A percentile compares a stretch with the other conserved stretches of the same genome.
These are phyloP conservation scores for Fonsecaea nubica DNA, from an alignment of 2,329 filamentous ascomycete species.

Conservation along the genomic window DNA sequence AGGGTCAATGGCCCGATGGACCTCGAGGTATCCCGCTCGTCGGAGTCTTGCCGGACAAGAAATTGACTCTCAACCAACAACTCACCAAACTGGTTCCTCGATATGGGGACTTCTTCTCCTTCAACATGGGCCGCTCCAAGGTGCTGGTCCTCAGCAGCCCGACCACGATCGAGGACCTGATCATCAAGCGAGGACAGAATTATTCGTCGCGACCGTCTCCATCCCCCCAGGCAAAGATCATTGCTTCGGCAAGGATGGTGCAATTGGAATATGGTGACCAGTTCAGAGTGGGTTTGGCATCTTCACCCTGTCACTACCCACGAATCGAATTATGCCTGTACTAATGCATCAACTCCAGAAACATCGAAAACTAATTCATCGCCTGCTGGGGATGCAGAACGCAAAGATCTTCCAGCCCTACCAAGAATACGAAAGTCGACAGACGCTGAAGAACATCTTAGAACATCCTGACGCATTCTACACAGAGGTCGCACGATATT, in stretches of 20 bases:
- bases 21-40: conserved; percentile 17
- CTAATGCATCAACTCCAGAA: conserved; percentile 3
- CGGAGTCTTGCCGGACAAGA: conserved; percentile 16
- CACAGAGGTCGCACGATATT: conserved; percentile 25
- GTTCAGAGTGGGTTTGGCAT: conserved; percentile 18
- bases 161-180: conserved; percentile 24
- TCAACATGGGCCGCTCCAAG: conserved; percentile 19
- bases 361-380: conserved; percentile 24
- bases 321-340: background rate
- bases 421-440: conserved; percentile 29
- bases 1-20: conserved; percentile 8
- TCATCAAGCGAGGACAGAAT: conserved; percentile 27
- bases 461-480: conserved; percentile 18
- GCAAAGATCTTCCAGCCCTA: conserved; percentile 26
- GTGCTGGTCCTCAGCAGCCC: conserved; percentile 29
- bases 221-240: conserved; percentile 21
- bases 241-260: conserved; percentile 21
- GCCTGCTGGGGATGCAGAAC: conserved; percentile 25
- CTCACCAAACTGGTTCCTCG: conserved; percentile 14
- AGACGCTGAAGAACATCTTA: conserved; percentile 28
- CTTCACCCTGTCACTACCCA: too few species aligned
- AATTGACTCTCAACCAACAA: conserved; percentile 13
- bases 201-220: conserved; percentile 22
- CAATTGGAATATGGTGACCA: conserved; percentile 26
- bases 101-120: conserved; percentile 30